phyloP scores from a whole-genome alignment of 352 stramenopile species.

The Pythium phragmiticola region DNA sequence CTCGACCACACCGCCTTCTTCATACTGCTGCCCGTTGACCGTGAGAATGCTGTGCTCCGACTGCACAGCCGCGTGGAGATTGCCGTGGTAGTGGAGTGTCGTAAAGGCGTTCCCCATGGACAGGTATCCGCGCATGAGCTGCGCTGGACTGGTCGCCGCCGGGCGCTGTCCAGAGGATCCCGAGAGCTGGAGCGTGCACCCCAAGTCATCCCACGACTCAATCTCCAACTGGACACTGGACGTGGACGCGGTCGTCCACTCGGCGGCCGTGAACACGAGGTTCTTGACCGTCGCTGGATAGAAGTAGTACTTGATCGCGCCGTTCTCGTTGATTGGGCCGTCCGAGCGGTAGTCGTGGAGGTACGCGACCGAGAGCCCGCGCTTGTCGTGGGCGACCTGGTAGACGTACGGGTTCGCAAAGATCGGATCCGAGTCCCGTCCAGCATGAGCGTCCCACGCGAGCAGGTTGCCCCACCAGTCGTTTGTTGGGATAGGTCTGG shows the following conservation, averaged over 20 bases:
- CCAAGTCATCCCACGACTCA: slow-evolving; percentile 75
- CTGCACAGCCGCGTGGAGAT: slow-evolving; percentile 55
- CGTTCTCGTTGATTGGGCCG: slow-evolving; percentile 73
- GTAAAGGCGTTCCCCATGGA: slow-evolving; percentile 77
- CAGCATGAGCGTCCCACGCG: slow-evolving; percentile 39
- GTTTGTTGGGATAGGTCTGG: slow-evolving; percentile 66
- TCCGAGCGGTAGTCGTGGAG: slow-evolving; percentile 71
- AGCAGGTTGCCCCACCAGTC: slow-evolving; percentile 86
- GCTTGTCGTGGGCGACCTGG: slow-evolving; percentile 45
- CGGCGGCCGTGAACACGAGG: slow-evolving; percentile 61
- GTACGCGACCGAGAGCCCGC: slow-evolving; percentile 64
- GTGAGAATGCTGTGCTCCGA: slow-evolving; percentile 60
- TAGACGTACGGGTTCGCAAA: slow-evolving; percentile 76
- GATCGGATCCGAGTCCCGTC: slow-evolving; percentile 64
- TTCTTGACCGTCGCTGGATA: slow-evolving; percentile 76
- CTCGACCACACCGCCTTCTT: slow-evolving; percentile 38
- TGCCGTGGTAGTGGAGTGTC: slow-evolving; percentile 60
- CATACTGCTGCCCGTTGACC: slow-evolving; percentile 49
- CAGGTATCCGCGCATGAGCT: slow-evolving; percentile 49
- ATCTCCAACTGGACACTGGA: slow-evolving; percentile 36
- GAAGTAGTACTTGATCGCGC: slow-evolving; percentile 83
- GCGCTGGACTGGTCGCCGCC: slow-evolving; percentile 8
- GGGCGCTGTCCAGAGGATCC: slow-evolving; percentile 18
- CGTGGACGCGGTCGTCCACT: slow-evolving; percentile 29
- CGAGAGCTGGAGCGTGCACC: slow-evolving; percentile 49